Base-by-base conservation (phyloP, 164 flowering plant genomes). In the Nymphaea thermarum region DNA sequence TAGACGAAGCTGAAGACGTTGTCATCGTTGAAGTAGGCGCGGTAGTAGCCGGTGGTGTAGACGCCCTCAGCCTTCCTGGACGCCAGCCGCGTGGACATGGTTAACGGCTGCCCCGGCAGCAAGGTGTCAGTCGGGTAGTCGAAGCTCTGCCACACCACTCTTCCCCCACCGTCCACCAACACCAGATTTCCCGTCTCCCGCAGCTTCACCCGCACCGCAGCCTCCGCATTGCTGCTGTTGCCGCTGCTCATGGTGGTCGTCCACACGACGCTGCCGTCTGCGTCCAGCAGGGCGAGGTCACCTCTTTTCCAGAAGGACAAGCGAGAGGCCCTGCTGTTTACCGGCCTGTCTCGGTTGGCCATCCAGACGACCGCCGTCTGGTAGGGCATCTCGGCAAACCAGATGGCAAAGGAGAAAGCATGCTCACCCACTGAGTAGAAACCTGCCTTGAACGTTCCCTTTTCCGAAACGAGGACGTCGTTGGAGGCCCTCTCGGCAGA, bases 321-420 rank as follows among this genome's bases (percentile, higher is more conserved):
- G 18, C 60, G 36, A 0, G 25, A 42, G 3, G 3, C 45, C 2
- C 69, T 43, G 6, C 78, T 72, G 12, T 75, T 71, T 4, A 75
- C 72, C 0, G 72, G 78, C 1, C 11, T 11, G 67, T 76, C 78
- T 16, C 74, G 71, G 60, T 71, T 75, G 0, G 72, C 78, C 74
- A 71, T 71, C 75, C 78, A 75, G 36, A 25, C 36, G 36, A 25
- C 36, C 36, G 36, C 36, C 36, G 36, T 25, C 70, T 53, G 59
- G 63, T 73, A 14, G 3, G 42, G 51, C 4, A 73, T 44, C 10
- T 70, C 60, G 6, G 78, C 64, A 70, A 72, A 70, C 73, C 76
- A 76, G 44, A 76, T 65, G 44, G 76, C 44, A 47, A 70, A 73
- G 42, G 71, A 70, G 16, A 47, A 72, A 42, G 74, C 71, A 14